Evolutionary conservation across 805 yeast species (phyloP), one percentile per base, ranked within the genome.

Genomic region (Yamadazyma endophytica): DNA sequence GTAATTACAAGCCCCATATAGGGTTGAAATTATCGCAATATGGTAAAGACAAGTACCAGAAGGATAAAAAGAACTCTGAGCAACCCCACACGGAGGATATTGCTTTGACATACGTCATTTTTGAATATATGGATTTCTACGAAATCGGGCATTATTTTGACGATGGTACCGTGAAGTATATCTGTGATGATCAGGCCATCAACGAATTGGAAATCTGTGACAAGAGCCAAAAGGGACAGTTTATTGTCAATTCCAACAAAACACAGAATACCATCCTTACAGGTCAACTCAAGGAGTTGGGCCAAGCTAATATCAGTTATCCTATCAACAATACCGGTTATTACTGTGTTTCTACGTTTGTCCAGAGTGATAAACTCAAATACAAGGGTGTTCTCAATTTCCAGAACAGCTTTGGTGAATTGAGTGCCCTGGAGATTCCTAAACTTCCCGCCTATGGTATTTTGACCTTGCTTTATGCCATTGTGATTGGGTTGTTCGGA

Each of bases 341-440:
- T 57, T 92, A 89, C 61, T 92, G 98, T 65, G 82, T 90, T 24
- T 79, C 88, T 2, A 81, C 94, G 0, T 77, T 67, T 42, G 68
- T 77, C 15, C 61, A 73, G 15, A 44, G 55, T 12, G 48, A 54
- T 9, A 52, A 52, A 28, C 53, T 54, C 26, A 65, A 63, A 13
- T 92, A 80, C 57, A 56, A 68, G 30, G 83, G 90, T 11, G 57
- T 61, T n/a, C 82, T 82, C 26, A 81, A 80, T 46, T 92, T 86
- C 61, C 92, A 87, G 63, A 92, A 89, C 60, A 84, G 97, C 4
- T 92, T 75, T 57, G 98, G 98, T 35, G 75, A 85, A 37, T 65
- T 92, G 35, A 76, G 94, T 19, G 98, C 95, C 4, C 68, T 89
- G 21, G 95, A 92, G 54, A 82, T 86, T 44, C 96, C 97, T 17